Conservation (phyloP, 257 asterid species). For the Voacanga thouarsii region DNA sequence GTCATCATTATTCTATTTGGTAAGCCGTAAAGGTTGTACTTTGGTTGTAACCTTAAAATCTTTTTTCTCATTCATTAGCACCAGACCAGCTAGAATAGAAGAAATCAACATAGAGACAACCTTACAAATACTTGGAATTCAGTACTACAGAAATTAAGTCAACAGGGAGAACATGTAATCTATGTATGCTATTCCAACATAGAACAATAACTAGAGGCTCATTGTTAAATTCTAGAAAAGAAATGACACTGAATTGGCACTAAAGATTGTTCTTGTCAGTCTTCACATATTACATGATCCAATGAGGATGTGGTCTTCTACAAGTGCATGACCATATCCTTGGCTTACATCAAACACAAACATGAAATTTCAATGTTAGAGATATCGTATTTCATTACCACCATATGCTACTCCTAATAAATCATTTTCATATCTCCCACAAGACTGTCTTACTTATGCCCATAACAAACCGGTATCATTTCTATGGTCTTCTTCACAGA, state of each 20-base stretch:
- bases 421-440: too few species aligned
- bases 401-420: too few species aligned
- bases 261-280: too few species aligned
- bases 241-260: too few species aligned
- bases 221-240: too few species aligned
- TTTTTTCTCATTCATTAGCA: conserved; percentile 28
- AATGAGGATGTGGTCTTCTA: too few species aligned
- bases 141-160: neutral
- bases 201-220: too few species aligned
- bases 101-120: conserved; percentile 34
- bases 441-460: too few species aligned
- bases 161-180: neutral
- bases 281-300: too few species aligned
- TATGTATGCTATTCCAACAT: neutral
- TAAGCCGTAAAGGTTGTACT: conserved; percentile 39
- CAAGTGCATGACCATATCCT: neutral
- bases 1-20: conserved; percentile 32
- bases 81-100: conserved; percentile 38
- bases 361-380: neutral
- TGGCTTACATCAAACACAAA: neutral
- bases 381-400: conserved; percentile 41
- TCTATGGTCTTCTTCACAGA: too few species aligned
- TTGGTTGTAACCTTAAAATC: conserved; percentile 35
- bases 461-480: too few species aligned
- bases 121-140: conserved; percentile 43